Evolutionary conservation across 2,329 filamentous ascomycete species (phyloP), one percentile per base, ranked within the genome.

Genomic region (Stachybotrys elegans): DNA sequence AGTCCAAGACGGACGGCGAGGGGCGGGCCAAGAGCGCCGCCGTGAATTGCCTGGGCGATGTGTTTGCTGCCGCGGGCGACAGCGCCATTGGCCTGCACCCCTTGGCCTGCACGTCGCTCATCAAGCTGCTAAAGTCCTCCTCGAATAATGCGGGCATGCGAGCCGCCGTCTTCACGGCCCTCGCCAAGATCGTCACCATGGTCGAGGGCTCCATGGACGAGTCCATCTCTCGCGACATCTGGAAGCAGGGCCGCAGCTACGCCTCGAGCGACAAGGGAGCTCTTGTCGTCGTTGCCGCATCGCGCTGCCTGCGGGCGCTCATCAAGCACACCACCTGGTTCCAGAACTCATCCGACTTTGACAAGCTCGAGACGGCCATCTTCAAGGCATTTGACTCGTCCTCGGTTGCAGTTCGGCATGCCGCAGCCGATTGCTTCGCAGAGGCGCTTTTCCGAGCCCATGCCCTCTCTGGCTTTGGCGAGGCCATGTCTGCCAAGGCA

Each of bases 1-100:
- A 95, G 63, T 75, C 74, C 25, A 86, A 84, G 61, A 70, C 70
- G 43, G 91, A 96, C 46, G 82, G 81, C 53, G 90, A 95, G 56
- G 63, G 86, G 42, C 82, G 83, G 57, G 78, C 82, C 4, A 94
- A 88, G 65, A 91, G 96, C 76, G 90, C 90, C 6, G 92, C 92
- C 19, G 85, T 88, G 31, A 81, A 85, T 60, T 95, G 89, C 59
- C 63, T 98, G 53, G 93, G 93, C 23, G 85, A 93, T 58, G 81
- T 97, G 25, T 97, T 91, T 65, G 87, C 85, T 46, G 81, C 86
- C n/a, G 92, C 92, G 3, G 93, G 93, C 43, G 93, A 97, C 63
- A 96, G 92, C 64, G 89, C 88, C 40, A 88, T 95, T 62, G 84
- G 85, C 50, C 71, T 95, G 47, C 88, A 93, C 48, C 83, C 84